Evolutionary conservation across 768 basidiomycete genomes (phyloP), one percentile per base, ranked within the genome.

Genomic region (Termitomyces sp.): DNA sequence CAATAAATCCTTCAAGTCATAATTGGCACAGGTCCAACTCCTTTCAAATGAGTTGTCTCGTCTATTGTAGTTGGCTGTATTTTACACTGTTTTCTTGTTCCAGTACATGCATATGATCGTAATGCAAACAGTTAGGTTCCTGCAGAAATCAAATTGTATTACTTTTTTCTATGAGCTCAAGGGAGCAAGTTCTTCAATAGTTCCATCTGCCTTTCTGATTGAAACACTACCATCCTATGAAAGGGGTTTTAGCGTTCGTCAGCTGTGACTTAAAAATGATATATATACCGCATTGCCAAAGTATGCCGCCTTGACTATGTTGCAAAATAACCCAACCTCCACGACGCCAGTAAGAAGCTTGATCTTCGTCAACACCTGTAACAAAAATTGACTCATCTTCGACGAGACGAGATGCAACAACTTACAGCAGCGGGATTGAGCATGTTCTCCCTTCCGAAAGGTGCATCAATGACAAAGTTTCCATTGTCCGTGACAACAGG

Each of bases 271-370:
- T 11, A 40, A 22, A 1, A 8, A 21, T 35, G 15, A 58, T 73
- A 44, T 43, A 89, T 73, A 44, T 43, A 89, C 90, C 72, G 83
- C 76, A 61, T 93, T 93, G 19, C 92, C 92, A 70, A 98, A 99
- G 75, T 98, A 98, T n/a, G 95, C 96, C 0, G 94, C 94, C 66
- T 86, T 82, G 5, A 90, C 94, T 79, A 97, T 87, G 52, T 84
- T 77, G 66, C 92, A 94, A 74, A 99, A 98, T n/a, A 99, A 70
- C 0, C 97, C 97, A 34, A 98, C 97, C 70, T 99, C 97, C n/a
- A 98, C 92, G 22, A 98, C 93, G 45, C 97, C 97, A 3, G 96
- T 98, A 57, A 98, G 78, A 80, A 96, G 82, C 76, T 98, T 98
- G 65, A 98, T 88, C 57, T 79, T 76, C 15, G 75, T 69, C 73